Conservation (phyloP, 257 asterid genomes). For the Ocimum tenuiflorum region DNA sequence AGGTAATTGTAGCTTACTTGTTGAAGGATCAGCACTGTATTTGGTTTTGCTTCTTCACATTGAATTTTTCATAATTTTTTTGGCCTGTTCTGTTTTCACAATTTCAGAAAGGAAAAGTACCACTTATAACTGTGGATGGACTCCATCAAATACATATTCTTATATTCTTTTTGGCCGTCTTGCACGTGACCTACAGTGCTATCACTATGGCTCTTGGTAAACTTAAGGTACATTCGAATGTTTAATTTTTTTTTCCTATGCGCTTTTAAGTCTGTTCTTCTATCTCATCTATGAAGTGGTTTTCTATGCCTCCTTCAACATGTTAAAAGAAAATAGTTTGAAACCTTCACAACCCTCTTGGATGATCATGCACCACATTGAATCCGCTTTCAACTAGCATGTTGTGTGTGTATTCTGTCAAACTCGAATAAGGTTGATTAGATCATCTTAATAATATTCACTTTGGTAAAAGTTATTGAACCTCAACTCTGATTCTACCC, state of each 20-base stretch:
- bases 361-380: no score
- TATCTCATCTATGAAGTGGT: background rate
- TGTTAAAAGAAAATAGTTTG: background rate
- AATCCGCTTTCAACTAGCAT: no score
- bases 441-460: background rate
- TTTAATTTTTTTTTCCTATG: background rate
- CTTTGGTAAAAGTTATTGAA: background rate
- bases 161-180: slow-evolving; percentile 80
- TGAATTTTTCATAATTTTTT: background rate
- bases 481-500: background rate
- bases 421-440: background rate
- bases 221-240: slow-evolving; percentile 52
- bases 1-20: slow-evolving; percentile 30
- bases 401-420: background rate
- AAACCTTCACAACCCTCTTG: background rate
- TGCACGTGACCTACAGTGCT: slow-evolving; percentile 79
- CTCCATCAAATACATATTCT: slow-evolving; percentile 92
- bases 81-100: background rate
- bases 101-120: slow-evolving; percentile 44
- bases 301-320: background rate
- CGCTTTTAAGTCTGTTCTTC: background rate
- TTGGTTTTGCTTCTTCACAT: background rate
- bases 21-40: background rate
- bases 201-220: slow-evolving; percentile 83
- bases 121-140: slow-evolving; percentile 64